These are phyloP conservation scores for Beauveria australis DNA, from an alignment of 2,329 filamentous ascomycete genomes.

Conservation along the genomic window DNA sequence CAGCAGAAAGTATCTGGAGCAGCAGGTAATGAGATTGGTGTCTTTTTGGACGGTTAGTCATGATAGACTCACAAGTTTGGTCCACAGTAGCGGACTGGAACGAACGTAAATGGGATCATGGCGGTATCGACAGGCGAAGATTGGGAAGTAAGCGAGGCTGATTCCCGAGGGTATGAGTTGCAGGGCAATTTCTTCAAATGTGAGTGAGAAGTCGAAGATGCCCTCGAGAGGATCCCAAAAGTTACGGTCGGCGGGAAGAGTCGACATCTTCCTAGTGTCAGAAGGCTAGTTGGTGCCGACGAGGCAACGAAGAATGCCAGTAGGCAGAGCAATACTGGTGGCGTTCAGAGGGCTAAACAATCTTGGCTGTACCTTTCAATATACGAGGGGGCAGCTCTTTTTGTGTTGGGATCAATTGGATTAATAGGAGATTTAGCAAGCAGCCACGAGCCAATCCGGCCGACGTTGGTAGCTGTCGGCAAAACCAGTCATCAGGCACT, in stretches of 20 bases:
- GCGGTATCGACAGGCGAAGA: neutral
- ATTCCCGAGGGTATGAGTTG: neutral
- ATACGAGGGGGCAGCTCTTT: neutral
- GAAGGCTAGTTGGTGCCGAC: neutral
- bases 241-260: neutral
- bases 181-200: neutral
- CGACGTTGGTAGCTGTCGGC: neutral
- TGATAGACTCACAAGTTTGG: neutral
- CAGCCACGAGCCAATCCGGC: neutral
- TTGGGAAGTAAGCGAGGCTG: neutral
- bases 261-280: neutral
- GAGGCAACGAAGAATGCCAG: neutral
- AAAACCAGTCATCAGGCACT: neutral
- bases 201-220: neutral
- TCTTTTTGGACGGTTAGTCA: neutral
- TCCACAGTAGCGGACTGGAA: neutral
- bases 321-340: neutral
- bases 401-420: neutral
- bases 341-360: neutral
- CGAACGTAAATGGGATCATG: neutral
- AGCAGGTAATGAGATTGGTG: neutral
- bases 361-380: neutral
- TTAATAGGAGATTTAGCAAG: neutral
- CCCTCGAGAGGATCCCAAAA: neutral
- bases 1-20: neutral